Base-by-base conservation (phyloP, 1,139 yeast species). In the Saccharomyces pastorianus region DNA sequence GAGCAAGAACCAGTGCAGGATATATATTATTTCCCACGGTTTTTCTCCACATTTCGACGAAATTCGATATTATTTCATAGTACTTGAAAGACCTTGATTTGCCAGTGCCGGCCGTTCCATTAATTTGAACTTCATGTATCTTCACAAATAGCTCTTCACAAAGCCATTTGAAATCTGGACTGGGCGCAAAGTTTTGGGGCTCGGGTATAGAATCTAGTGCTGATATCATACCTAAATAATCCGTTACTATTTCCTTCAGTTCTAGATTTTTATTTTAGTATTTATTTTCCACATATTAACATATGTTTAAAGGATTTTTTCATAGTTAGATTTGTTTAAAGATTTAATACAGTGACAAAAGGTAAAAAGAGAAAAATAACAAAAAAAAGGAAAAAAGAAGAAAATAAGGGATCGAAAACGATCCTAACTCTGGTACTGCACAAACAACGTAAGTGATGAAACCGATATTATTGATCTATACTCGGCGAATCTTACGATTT, bases 21-120 rank as follows among this genome's bases (percentile, higher is more conserved):
- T 77, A 84, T 4, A 89, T 76, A 66, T 90, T 83, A 32, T 75
- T 68, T 0, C 96, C 96, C 2, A 88, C 85, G 32, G 81, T 80
- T 13, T 73, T 71, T 54, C 84, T 74, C 84, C 90, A 90, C 26
- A 78, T 71, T 3, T 72, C 68, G 49, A 87, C 74, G 66, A 88
- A 91, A 46, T 61, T 55, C 3, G 59, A 47, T 1, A 66, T 62
- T 8, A 61, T 56, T 49, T 65, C 66, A 29, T 57, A 55, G 46
- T 61, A 59, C 41, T 58, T 57, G 6, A 57, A 52, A 14, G 59
- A 53, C 11, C 58, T 47, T 13, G 69, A 59, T 50, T 64, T 65
- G 20, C 49, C 28, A 8, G 60, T 55, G 20, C 44, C 44, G 8
- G 26, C 13, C 9, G 56, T 51, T 26, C 53, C 47, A 49, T 51